Conservation (phyloP, 257 asterid genomes). For the Ophiorrhiza pumila region DNA sequence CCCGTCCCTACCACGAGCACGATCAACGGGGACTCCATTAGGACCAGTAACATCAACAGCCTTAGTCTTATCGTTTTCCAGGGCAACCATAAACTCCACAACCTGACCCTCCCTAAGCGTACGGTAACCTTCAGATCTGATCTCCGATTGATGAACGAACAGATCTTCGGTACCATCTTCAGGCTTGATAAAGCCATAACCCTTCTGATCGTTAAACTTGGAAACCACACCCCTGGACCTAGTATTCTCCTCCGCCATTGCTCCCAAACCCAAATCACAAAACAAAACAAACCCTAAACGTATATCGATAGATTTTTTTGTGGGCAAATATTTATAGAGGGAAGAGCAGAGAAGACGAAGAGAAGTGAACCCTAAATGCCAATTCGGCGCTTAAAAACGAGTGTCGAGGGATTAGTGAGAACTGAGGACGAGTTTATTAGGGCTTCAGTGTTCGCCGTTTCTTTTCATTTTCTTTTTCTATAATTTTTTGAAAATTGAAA, state of each 20-base stretch:
- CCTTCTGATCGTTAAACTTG: constrained; percentile 62
- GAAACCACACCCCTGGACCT: constrained; percentile 65
- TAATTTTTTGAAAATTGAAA: not conserved
- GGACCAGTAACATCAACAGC: constrained; percentile 72
- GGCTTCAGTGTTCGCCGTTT: not conserved
- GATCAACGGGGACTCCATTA: constrained; percentile 46
- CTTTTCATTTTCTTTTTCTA: too few relatives aligned
- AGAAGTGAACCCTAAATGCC: constrained; percentile 7
- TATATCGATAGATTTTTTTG: not conserved
- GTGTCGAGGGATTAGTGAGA: not conserved
- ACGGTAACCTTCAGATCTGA: constrained; percentile 77
- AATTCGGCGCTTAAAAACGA: not conserved
- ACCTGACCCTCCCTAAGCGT: constrained; percentile 68
- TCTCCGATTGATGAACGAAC: constrained; percentile 79
- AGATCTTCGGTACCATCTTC: constrained; percentile 69
- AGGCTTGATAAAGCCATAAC: constrained; percentile 79
- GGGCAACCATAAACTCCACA: constrained; percentile 59
- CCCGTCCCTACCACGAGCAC: constrained; percentile 17
- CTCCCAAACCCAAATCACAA: constrained; percentile 7
- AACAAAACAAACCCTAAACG: not conserved
- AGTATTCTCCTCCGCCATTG: constrained; percentile 63
- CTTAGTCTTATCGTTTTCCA: constrained; percentile 56
- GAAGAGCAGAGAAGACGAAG: not conserved
- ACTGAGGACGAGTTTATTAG: not conserved
- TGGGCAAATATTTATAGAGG: too few relatives aligned